Evolutionary conservation across 2,329 filamentous ascomycete genomes (phyloP).

Genomic region (Pseudogymnoascus sp.): DNA sequence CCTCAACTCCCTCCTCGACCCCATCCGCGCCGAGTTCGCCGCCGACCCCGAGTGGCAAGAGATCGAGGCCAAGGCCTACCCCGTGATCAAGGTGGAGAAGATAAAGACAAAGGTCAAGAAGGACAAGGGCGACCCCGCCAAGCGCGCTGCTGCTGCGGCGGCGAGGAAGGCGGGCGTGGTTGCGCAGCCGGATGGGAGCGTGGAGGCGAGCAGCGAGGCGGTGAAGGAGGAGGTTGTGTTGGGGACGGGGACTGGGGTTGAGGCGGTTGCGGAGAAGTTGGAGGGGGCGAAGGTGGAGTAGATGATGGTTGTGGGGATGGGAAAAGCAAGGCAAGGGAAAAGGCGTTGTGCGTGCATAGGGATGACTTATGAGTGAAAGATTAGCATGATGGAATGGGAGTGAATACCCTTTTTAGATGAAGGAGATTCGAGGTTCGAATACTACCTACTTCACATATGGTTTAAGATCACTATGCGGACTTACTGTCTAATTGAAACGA

Average conservation of each 20-base stretch:
- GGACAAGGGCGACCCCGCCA: slow-evolving; percentile 28
- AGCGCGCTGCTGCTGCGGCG: slow-evolving; percentile 22
- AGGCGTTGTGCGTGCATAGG: slow-evolving; percentile 1
- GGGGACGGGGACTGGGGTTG: not conserved
- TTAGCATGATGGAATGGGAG: not conserved
- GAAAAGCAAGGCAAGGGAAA: not conserved
- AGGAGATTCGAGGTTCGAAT: not conserved
- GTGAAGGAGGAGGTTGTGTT: not conserved
- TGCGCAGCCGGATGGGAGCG: slow-evolving; percentile 23
- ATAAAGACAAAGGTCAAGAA: slow-evolving; percentile 64
- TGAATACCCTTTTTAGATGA: not conserved
- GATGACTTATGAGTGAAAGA: not conserved
- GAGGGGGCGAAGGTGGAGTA: not conserved
- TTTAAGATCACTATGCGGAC: not conserved
- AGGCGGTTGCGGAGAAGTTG: not conserved
- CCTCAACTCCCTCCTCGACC: slow-evolving; percentile 64
- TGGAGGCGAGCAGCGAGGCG: slow-evolving; percentile 15
- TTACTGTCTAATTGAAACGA: not conserved
- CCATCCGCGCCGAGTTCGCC: slow-evolving; percentile 68
- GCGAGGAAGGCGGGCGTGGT: slow-evolving; percentile 21
- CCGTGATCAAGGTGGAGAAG: slow-evolving; percentile 54
- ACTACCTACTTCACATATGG: not conserved
- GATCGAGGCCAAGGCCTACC: slow-evolving; percentile 72
- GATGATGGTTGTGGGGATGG: not conserved
- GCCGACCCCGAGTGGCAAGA: slow-evolving; percentile 72